A percentile compares a stretch with the other conserved stretches of the same genome.
These are phyloP conservation scores for Linnemannia schmuckeri DNA, from an alignment of 192 early-diverging fungal genomes.

Conservation along the genomic window DNA sequence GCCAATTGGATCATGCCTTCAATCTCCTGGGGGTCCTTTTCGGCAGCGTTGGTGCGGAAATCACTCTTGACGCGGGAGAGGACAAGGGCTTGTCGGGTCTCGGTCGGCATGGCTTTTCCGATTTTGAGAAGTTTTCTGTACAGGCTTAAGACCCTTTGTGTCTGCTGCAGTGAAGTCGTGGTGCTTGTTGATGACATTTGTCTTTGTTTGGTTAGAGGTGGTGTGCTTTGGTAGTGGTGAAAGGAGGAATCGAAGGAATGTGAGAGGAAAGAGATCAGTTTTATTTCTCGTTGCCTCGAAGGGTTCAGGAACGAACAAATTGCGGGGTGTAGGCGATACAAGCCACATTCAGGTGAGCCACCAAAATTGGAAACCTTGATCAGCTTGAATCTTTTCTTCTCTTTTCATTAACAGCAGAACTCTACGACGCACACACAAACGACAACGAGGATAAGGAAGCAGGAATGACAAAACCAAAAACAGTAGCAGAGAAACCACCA, in stretches of 20 bases:
- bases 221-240: background rate
- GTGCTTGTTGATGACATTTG: constrained; percentile 23
- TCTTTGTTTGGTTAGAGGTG: background rate
- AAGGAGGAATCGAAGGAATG: background rate
- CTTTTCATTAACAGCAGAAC: background rate
- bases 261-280: background rate
- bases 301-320: background rate
- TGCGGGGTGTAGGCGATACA: background rate
- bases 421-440: background rate
- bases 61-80: constrained; percentile 47
- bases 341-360: background rate
- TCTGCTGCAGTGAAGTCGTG: constrained; percentile 1
- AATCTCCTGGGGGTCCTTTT: constrained; percentile 41
- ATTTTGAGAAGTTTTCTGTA: constrained; percentile 40
- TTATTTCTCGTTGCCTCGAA: background rate
- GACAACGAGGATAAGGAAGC: background rate
- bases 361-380: background rate
- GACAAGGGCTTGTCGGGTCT: constrained; percentile 45
- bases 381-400: background rate
- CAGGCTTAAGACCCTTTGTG: constrained; percentile 23
- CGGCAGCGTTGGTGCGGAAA: constrained; percentile 32
- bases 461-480: constrained; percentile 25
- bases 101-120: constrained; percentile 53
- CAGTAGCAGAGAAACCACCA: constrained; percentile 29
- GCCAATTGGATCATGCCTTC: constrained; percentile 53